Evolutionary conservation across 352 stramenopile species (phyloP), one percentile per base, ranked within the genome.

Genomic region (Phytopythium ostracodes): DNA sequence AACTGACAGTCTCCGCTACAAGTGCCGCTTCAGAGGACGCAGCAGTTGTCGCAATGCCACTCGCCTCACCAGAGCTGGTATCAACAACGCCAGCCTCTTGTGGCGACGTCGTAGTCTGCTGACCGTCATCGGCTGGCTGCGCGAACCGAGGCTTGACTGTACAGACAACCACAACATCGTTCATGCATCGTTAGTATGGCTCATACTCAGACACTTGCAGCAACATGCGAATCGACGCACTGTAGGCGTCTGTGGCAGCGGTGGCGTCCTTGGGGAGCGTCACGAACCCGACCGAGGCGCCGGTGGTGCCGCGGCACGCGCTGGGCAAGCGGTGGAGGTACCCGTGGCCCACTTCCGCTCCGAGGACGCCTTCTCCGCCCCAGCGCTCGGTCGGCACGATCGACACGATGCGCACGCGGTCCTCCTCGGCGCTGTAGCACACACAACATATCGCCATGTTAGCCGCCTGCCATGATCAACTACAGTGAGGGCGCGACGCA

Each of bases 261-360:
- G 67, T 84, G 22, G 78, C 81, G 59, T 90, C 74, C 44, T 80
- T 74, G 20, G 84, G 73, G 11, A 96, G 74, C 60, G 79, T 91
- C 24, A 94, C 81, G 68, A 91, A 96, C 1, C 87, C 87, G 29
- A 94, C 71, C 1, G 87, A 96, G 27, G 73, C 76, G 40, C 87
- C 87, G 38, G 83, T 75, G 0, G 81, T 84, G 18, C 57, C 33
- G 22, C 78, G 79, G 36, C 77, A 89, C 2, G 66, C 70, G 10
- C 73, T 77, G 27, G 97, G 97, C 49, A 99, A 81, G 24, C 96
- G 79, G 79, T 99, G 97, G 27, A 99, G 74, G 59, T 97, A 98
- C n/a, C 97, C 97, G 56, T 97, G 95, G 7, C 88, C 97, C 24
- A 99, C 91, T 64, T 98, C 94, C 2, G 96, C 96, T 20, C 96